Conservation (phyloP, 495 filamentous ascomycete species). For the Aspergillus affinis region DNA sequence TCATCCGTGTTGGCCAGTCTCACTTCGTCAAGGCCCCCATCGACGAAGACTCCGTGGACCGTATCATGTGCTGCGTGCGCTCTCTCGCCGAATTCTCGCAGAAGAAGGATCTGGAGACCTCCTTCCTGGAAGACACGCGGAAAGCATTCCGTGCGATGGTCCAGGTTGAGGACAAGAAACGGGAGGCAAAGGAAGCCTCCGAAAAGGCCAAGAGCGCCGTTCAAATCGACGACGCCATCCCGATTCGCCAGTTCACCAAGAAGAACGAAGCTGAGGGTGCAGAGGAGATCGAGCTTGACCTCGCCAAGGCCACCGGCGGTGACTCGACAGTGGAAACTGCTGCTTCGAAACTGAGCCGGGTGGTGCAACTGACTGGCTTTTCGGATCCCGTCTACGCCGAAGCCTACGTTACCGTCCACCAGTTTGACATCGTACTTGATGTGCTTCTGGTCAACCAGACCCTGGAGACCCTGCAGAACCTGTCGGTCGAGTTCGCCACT, state of each 20-base stretch:
- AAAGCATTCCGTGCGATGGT: constrained; percentile 99
- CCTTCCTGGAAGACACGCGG: constrained; percentile 93
- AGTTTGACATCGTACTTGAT: constrained; percentile 98
- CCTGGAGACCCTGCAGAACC: constrained; percentile 91
- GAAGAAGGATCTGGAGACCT: constrained; percentile 84
- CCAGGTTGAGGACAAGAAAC: constrained; percentile 95
- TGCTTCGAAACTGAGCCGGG: constrained; percentile 88
- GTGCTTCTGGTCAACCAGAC: constrained; percentile 98
- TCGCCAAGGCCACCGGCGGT: constrained; percentile 91
- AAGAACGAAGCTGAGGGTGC: constrained; percentile 82
- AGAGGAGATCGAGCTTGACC: constrained; percentile 83
- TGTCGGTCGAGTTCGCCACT: constrained; percentile 97
- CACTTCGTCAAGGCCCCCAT: constrained; percentile 97
- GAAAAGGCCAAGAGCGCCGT: constrained; percentile 93
- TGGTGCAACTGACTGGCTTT: constrained; percentile 97
- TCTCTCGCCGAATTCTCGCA: constrained; percentile 88
- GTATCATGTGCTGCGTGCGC: constrained; percentile 95
- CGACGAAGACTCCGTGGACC: constrained; percentile 95
- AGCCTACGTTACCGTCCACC: constrained; percentile 97
- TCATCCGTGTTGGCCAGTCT: constrained; percentile 95
- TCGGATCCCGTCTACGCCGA: constrained; percentile 98
- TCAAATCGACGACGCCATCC: constrained; percentile 91
- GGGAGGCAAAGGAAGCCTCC: constrained; percentile 82
- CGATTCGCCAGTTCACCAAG: constrained; percentile 90
- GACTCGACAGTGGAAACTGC: constrained; percentile 82